phyloP scores from a whole-genome alignment of 2,329 filamentous ascomycete species.

The Verticillium albo-atrum region DNA sequence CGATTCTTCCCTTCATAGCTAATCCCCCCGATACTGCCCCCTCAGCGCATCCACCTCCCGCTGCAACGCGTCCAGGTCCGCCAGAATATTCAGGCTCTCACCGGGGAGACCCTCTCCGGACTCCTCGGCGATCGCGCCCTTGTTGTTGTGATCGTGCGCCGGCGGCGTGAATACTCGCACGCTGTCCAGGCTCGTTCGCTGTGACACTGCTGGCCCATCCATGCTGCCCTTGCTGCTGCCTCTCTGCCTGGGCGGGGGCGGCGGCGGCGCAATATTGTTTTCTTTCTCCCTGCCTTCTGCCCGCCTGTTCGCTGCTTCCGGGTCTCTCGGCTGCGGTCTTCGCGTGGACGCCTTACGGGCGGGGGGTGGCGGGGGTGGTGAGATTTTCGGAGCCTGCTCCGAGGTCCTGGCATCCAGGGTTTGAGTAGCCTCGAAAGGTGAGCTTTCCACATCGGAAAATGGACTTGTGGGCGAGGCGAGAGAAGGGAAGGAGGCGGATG shows the following conservation, averaged over 20 bases:
- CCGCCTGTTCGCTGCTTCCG: constrained; percentile 10
- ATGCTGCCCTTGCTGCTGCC: constrained; percentile 41
- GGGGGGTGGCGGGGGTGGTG: constrained; percentile 40
- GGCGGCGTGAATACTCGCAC: constrained; percentile 5
- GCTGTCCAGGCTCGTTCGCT: constrained; percentile 27
- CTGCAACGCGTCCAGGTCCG: constrained; percentile 67
- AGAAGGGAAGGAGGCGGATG: constrained; percentile 7
- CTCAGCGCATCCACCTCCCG: constrained; percentile 69
- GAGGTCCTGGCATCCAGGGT: not conserved
- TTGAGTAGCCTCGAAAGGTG: not conserved
- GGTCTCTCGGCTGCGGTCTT: constrained; percentile 37
- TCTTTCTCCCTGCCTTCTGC: constrained; percentile 5
- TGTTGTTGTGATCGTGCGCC: not conserved
- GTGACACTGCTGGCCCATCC: constrained; percentile 23
- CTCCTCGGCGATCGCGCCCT: constrained; percentile 15
- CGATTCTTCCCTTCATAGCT: too few relatives aligned
- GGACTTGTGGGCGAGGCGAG: not conserved
- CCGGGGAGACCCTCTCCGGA: constrained; percentile 1
- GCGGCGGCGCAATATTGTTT: constrained; percentile 36
- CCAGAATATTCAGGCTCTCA: constrained; percentile 56
- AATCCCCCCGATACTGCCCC: constrained; percentile 21
- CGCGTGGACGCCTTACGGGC: constrained; percentile 38
- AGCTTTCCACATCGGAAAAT: not conserved
- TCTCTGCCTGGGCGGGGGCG: constrained; percentile 41
- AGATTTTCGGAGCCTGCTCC: constrained; percentile 10